Evolutionary conservation across 2,329 filamentous ascomycete species (phyloP), one percentile per base, ranked within the genome.

Genomic region (Ophiosphaerella korrae): DNA sequence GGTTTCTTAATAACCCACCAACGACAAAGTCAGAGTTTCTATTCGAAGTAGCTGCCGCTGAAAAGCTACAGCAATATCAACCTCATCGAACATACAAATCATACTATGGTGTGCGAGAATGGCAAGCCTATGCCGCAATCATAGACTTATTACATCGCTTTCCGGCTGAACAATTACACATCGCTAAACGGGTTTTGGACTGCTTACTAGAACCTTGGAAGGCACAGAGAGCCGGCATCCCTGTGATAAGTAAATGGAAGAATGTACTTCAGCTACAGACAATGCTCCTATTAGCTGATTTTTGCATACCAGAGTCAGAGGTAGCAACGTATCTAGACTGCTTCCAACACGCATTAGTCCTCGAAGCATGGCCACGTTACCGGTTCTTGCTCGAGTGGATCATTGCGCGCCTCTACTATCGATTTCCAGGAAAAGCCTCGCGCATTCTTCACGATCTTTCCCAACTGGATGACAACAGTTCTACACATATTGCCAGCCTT

Each of bases 351-450:
- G 68, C 78, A 13, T 62, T 81, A 12, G 65, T 74, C 1, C 58
- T 80, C 8, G 79, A 81, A 50, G 76, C 76, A 7, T 71, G 79
- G 57, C 79, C 79, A 12, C 71, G 76, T 18, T 79, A 76, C 56
- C 72, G 79, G 18, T 78, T 75, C 52, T 57, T 81, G 2, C 60
- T 80, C 1, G 77, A 79, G 53, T 80, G 78, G 78, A 76, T 76
- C 42, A 69, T 80, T n/a, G 70, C 72, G 1, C 74, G 77, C 5
- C 72, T 77, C 12, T 76, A 77, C 42, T 63, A 73, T 13, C 65
- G 66, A 7, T 68, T 71, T 35, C 65, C 70, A 2, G 52, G 63
- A 1, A 68, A 73, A 18, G 54, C 69, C n/a, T 39, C 56, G 2
- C 53, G 64, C 1, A 69, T 78, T 9, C 57, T 79, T 3, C 52